Evolutionary conservation across 1,284 basidiomycete genomes (phyloP), one percentile per base, ranked within the genome.

Genomic region (Schizophyllum amplum): DNA sequence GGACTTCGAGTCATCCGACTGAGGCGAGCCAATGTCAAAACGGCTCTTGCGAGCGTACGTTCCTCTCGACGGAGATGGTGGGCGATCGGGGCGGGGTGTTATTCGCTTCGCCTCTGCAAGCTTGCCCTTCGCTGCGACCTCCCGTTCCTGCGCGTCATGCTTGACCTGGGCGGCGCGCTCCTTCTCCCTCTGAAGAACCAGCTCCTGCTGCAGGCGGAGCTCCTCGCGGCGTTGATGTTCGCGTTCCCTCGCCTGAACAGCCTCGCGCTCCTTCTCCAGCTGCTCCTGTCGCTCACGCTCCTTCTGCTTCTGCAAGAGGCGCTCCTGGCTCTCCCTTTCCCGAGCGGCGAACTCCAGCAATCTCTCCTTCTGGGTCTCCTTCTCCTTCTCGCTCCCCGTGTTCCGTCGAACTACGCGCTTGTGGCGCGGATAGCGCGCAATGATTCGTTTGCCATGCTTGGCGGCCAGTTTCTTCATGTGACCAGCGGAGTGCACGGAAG

Each of bases 311-410:
- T 17, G 33, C 13, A 13, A 42, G 17, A 42, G 52, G 27, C 5
- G 33, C 53, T 46, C 42, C 42, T 54, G 59, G 46, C 52, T 56
- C 52, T 60, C 54, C 15, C 55, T 49, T 56, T 57, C 33, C 33
- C 17, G 33, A 9, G 33, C 33, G 17, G 33, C 33, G 33, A 42
- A 42, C 7, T 9, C 33, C 53, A 56, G 55, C 24, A 47, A 51
- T 47, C 42, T 52, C 24, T 24, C 53, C 22, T 53, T 49, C 55
- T 50, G 47, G 13, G 7, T 25, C 51, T 55, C 59, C 49, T 54
- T 42, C 33, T 42, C 33, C 7, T 42, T 42, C 33, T 42, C 33
- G 33, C 33, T 42, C 13, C 33, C 33, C 33, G 33, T 42, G 17
- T 17, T 42, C 33, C 33, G 11, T 9, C 33, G 33, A 9, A 42